A percentile compares a stretch with the other conserved stretches of the same genome.
phyloP scores from a whole-genome alignment of 805 yeast genomes.

The Saccharomyces mikatae region DNA sequence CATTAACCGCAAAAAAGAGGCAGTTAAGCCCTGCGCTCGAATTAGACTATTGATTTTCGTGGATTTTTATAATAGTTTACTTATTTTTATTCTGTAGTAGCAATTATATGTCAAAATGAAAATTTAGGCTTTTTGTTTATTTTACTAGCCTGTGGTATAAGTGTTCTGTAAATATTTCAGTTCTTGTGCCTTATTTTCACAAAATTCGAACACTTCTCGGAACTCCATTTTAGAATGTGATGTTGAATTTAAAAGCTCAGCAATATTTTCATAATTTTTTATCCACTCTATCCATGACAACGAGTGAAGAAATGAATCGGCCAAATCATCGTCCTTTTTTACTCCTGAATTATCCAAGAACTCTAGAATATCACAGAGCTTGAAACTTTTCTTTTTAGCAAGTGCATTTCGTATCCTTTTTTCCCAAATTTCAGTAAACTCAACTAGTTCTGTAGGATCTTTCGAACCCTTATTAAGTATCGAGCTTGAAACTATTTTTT shows the following conservation, averaged over 20 bases:
- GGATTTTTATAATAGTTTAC: no score
- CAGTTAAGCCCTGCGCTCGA: constrained; percentile 24
- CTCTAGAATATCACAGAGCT: neutral
- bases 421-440: neutral
- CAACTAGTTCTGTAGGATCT: neutral
- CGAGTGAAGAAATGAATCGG: constrained; percentile 59
- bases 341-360: constrained; percentile 12
- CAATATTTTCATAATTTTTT: constrained; percentile 16
- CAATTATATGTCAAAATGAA: neutral
- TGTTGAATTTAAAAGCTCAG: neutral
- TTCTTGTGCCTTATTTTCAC: neutral
- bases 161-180: neutral
- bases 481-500: neutral
- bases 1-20: constrained; percentile 19
- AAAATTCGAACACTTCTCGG: constrained; percentile 10
- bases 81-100: neutral
- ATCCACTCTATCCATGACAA: constrained; percentile 42
- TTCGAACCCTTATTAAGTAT: neutral
- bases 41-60: constrained; percentile 27
- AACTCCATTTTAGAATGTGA: constrained; percentile 3
- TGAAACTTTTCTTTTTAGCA: neutral
- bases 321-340: constrained; percentile 55
- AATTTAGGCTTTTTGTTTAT: neutral
- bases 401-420: neutral
- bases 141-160: neutral